Conservation (phyloP, 768 basidiomycete genomes). For the Boletellus emodensis region DNA sequence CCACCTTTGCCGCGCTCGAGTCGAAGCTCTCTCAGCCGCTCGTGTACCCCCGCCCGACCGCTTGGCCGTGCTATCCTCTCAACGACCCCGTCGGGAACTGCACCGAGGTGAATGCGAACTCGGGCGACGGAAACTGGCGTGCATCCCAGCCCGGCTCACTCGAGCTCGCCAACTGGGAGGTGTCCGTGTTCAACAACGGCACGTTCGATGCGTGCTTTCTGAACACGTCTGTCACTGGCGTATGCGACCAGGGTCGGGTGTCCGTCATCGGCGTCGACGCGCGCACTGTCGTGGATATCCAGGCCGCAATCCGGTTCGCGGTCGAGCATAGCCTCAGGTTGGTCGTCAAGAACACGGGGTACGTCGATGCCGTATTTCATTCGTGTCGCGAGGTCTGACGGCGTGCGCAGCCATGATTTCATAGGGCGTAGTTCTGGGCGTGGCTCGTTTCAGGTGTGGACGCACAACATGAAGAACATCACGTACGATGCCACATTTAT, state of each 20-base stretch:
- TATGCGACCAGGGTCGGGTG: slow-evolving; percentile 24
- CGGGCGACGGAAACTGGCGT: slow-evolving; percentile 38
- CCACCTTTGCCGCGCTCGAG: slow-evolving; percentile 11
- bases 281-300: slow-evolving; percentile 22
- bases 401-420: slow-evolving; percentile 32
- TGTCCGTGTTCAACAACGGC: slow-evolving; percentile 38
- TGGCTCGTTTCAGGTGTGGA: slow-evolving; percentile 41
- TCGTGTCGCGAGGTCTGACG: background rate
- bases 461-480: slow-evolving; percentile 40
- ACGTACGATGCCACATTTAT: slow-evolving; percentile 28
- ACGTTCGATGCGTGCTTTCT: slow-evolving; percentile 37
- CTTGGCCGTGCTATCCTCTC: slow-evolving; percentile 16
- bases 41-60: slow-evolving; percentile 11
- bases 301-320: slow-evolving; percentile 23
- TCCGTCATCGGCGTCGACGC: slow-evolving; percentile 25
- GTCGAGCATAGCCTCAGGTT: slow-evolving; percentile 18
- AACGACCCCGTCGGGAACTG: slow-evolving; percentile 36
- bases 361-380: background rate
- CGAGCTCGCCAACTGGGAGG: slow-evolving; percentile 34
- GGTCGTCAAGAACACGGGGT: slow-evolving; percentile 30
- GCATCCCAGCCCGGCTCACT: slow-evolving; percentile 39
- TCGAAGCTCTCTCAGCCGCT: slow-evolving; percentile 13
- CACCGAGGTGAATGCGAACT: slow-evolving; percentile 25
- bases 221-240: slow-evolving; percentile 28
- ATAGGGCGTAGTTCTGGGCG: slow-evolving; percentile 39